Percentiles rank a stretch among this genome's conserved stretches.
Evolutionary conservation across 257 asterid genomes (phyloP).

Genomic region (Forsythia viridissima): DNA sequence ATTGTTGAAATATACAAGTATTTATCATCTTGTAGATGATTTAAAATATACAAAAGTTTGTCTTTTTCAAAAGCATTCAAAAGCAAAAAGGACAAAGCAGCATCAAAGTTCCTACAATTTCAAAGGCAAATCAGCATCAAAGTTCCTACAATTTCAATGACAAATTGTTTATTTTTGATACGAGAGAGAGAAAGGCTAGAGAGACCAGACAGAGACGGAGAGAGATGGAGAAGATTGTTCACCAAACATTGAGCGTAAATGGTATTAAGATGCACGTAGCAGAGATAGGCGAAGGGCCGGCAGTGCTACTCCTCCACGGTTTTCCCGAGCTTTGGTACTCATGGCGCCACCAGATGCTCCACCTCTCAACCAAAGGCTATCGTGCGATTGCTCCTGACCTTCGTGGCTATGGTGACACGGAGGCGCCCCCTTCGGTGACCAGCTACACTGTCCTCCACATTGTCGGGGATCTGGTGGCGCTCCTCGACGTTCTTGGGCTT

Average conservation of each 20-base stretch:
- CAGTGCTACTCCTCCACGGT: conserved; percentile 45
- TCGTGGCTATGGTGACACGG: conserved; percentile 50
- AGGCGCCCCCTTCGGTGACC: conserved; percentile 31
- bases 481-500: conserved; percentile 31
- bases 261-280: conserved; percentile 46
- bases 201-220: background rate
- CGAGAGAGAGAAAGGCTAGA: background rate
- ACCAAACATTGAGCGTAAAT: conserved; percentile 26
- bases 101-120: background rate
- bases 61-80: background rate
- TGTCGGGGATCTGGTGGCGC: conserved; percentile 46
- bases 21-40: too few species aligned
- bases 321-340: conserved; percentile 55
- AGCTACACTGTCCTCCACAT: conserved; percentile 36
- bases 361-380: conserved; percentile 40
- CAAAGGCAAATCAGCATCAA: background rate
- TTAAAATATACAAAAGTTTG: too few species aligned
- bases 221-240: conserved; percentile 26
- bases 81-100: background rate
- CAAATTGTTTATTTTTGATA: background rate
- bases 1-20: too few species aligned
- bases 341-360: conserved; percentile 51
- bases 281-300: conserved; percentile 37
- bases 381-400: conserved; percentile 49
- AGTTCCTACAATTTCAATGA: background rate